Percentiles rank a stretch among this genome's conserved stretches.
phyloP scores from a whole-genome alignment of 495 filamentous ascomycete species.

The Jackrogersella multiformis region DNA sequence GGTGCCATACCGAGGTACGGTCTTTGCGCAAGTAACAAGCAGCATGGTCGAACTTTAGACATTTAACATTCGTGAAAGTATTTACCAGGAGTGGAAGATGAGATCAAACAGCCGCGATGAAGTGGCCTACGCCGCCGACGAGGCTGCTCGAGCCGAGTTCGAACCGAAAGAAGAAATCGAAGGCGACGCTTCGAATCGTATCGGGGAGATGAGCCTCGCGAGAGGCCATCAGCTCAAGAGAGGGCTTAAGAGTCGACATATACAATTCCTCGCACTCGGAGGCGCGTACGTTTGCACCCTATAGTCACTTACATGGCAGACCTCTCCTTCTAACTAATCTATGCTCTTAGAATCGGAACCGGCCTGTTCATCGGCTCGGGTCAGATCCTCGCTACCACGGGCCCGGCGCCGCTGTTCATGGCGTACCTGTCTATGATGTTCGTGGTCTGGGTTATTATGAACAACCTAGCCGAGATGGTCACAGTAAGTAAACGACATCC shows the following conservation, averaged over 20 bases:
- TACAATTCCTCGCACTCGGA: conserved; percentile 78
- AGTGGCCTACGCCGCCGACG: conserved; percentile 17
- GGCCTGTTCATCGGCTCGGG: conserved; percentile 66
- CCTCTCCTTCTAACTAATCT: too few species aligned
- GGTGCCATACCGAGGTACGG: too few species aligned
- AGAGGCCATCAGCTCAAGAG: conserved; percentile 64
- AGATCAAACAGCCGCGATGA: conserved; percentile 1
- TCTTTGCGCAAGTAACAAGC: too few species aligned
- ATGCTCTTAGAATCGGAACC: conserved; percentile 74
- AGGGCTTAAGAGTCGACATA: conserved; percentile 71
- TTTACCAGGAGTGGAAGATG: conserved; percentile 21
- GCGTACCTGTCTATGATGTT: conserved; percentile 56
- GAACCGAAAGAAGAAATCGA: conserved; percentile 61
- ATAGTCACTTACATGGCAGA: too few species aligned
- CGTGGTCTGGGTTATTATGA: conserved; percentile 58
- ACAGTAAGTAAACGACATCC: conserved; percentile 50
- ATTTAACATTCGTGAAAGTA: too few species aligned
- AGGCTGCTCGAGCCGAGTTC: conserved; percentile 34
- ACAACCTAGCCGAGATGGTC: conserved; percentile 59
- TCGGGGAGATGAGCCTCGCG: conserved; percentile 64
- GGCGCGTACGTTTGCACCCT: conserved; percentile 54
- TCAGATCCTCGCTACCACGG: conserved; percentile 55
- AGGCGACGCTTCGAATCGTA: conserved; percentile 54
- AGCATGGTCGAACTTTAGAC: too few species aligned
- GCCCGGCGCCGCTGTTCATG: conserved; percentile 61